Base-by-base conservation (phyloP, 2,329 filamentous ascomycete species). In the Colletotrichum camelliae region DNA sequence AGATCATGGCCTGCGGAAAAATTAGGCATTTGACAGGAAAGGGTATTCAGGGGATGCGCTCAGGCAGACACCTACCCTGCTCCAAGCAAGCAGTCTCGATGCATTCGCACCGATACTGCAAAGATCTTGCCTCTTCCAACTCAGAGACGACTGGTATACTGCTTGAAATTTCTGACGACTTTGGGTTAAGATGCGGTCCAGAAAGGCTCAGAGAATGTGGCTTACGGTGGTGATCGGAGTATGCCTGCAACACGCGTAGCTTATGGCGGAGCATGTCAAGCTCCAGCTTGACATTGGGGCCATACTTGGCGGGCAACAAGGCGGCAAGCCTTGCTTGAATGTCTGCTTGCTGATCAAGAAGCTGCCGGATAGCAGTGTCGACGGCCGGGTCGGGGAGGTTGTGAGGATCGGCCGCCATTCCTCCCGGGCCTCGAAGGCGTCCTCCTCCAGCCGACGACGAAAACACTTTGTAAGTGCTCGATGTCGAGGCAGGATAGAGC, bases 51-150 rank as follows among this genome's bases (percentile, higher is more conserved):
- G 65, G 3, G 5, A 18, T 37, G 21, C 58, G 29, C 35, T 57
- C 66, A 48, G 67, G 55, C 29, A 37, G 55, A 52, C 66, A 79
- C 85, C 62, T 84, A 89, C 87, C 87, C 82, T 87, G 83, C 21
- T 88, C 86, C 76, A 89, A 81, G 79, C 89, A 89, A 72, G 86
- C 87, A 67, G 85, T 85, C 79, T 91, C 89, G 70, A 92, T 87
- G 81, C 89, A 90, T 82, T 92, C 90, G 82, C 90, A 91, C 78
- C 88, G 88, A 79, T 91, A 90, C 80, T 92, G 90, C 69, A 91
- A 82, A 48, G 86, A 85, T 72, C 90, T 86, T 31, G 90, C 90
- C 81, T 92, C 90, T 81, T 92, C 90, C 29, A 87, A 85, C 77
- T 91, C 88, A 69, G 89, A 91, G 70, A 91, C 82, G 77, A 86